phyloP scores from a whole-genome alignment of 2,329 filamentous ascomycete genomes.

The Diplodia seriata region DNA sequence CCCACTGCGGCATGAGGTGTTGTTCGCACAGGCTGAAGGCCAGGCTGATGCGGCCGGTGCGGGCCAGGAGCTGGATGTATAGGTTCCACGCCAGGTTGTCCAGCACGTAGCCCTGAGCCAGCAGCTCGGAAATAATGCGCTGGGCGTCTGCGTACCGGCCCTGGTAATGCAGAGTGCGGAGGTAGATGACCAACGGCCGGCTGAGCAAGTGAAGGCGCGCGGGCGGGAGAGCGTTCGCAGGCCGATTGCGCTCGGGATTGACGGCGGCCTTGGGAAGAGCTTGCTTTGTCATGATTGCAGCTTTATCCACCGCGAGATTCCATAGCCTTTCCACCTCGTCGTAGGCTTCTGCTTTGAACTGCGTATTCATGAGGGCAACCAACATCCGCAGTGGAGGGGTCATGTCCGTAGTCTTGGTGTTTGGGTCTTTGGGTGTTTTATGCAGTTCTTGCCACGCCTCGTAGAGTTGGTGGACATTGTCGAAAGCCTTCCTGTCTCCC shows the following conservation, averaged over 20 bases:
- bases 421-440: neutral
- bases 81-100: constrained; percentile 83
- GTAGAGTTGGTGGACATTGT: constrained; percentile 61
- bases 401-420: constrained; percentile 34
- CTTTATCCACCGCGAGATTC: constrained; percentile 59
- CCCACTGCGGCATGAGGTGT: constrained; percentile 79
- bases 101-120: constrained; percentile 72
- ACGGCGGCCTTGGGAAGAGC: neutral
- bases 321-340: constrained; percentile 71
- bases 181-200: constrained; percentile 58
- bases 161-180: constrained; percentile 60
- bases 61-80: constrained; percentile 72
- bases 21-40: constrained; percentile 79
- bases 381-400: constrained; percentile 63
- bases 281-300: constrained; percentile 46
- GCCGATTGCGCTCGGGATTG: constrained; percentile 37
- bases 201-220: constrained; percentile 58
- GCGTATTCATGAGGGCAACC: constrained; percentile 71
- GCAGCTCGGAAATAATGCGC: constrained; percentile 62
- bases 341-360: constrained; percentile 64
- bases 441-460: constrained; percentile 55
- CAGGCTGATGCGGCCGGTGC: constrained; percentile 63
- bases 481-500: constrained; percentile 47
- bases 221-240: constrained; percentile 33
- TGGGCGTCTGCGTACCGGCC: constrained; percentile 52